A percentile compares a stretch with the other conserved stretches of the same genome.
Conservation (phyloP, 2,329 filamentous ascomycete species). For the Penicillium psychrosexuale region DNA sequence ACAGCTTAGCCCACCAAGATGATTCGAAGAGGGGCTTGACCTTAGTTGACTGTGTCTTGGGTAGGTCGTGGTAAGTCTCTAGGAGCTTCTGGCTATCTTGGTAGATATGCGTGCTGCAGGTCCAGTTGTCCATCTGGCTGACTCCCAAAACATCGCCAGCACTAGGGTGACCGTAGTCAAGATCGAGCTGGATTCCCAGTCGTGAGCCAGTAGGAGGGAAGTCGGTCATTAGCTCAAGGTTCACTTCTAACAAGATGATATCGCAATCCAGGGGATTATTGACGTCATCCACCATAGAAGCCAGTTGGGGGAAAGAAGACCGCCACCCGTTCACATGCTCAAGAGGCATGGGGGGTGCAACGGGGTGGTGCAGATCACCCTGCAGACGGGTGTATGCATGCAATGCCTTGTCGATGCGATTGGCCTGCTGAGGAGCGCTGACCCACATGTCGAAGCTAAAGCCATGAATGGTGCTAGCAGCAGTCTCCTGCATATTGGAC, state of each 20-base stretch:
- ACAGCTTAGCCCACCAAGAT: constrained; percentile 45
- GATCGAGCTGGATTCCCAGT: constrained; percentile 42
- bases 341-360: constrained; percentile 36
- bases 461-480: constrained; percentile 31
- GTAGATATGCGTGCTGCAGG: constrained; percentile 44
- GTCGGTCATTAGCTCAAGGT: constrained; percentile 43
- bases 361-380: constrained; percentile 36
- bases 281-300: constrained; percentile 33
- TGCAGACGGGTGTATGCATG: constrained; percentile 47
- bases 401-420: constrained; percentile 39
- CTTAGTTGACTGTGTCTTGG: constrained; percentile 37
- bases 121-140: constrained; percentile 43
- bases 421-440: constrained; percentile 35
- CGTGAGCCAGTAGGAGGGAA: constrained; percentile 43
- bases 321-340: constrained; percentile 44
- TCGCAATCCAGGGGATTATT: constrained; percentile 39
- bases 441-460: constrained; percentile 50
- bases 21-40: constrained; percentile 46
- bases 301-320: constrained; percentile 41
- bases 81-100: constrained; percentile 33
- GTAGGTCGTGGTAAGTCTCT: constrained; percentile 35
- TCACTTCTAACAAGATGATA: constrained; percentile 45
- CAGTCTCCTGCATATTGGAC: constrained; percentile 33
- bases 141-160: constrained; percentile 32
- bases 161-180: constrained; percentile 40